These are phyloP conservation scores for Torulaspora delbrueckii DNA, from an alignment of 805 yeast species.

Conservation along the genomic window DNA sequence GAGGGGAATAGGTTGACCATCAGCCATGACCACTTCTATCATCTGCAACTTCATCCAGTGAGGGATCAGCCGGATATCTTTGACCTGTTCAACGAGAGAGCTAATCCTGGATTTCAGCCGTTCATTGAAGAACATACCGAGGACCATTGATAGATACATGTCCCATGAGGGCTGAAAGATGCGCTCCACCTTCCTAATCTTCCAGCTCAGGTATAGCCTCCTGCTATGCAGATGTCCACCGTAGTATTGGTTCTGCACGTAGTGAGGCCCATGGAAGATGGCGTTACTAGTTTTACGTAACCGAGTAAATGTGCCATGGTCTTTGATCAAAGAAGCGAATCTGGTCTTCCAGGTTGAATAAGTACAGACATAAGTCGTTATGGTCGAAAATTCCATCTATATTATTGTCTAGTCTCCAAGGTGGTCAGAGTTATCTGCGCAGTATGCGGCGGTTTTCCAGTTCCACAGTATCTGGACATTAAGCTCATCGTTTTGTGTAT, in stretches of 20 bases:
- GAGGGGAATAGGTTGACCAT: not conserved
- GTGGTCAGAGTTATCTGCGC: no score
- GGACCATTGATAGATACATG: not conserved
- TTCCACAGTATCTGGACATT: no score
- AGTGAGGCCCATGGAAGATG: not conserved
- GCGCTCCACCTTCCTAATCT: not conserved
- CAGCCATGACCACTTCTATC: not conserved
- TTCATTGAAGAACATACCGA: not conserved
- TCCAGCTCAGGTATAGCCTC: not conserved
- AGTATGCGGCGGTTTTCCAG: no score
- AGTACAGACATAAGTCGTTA: no score
- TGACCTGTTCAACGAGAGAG: not conserved
- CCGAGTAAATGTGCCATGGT: not conserved
- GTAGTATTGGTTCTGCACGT: not conserved
- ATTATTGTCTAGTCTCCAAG: no score
- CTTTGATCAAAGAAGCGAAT: not conserved
- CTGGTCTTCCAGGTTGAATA: no score
- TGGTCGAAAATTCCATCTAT: no score
- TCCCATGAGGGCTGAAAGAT: not conserved
- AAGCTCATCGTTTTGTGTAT: no score
- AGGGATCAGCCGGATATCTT: not conserved
- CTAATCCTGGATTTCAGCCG: not conserved
- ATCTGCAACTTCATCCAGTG: conserved; percentile 1
- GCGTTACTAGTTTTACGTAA: not conserved
- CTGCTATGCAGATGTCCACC: not conserved